A percentile compares a stretch with the other conserved stretches of the same genome.
Conservation (phyloP, 768 basidiomycete genomes). For the Trametes meyenii region DNA sequence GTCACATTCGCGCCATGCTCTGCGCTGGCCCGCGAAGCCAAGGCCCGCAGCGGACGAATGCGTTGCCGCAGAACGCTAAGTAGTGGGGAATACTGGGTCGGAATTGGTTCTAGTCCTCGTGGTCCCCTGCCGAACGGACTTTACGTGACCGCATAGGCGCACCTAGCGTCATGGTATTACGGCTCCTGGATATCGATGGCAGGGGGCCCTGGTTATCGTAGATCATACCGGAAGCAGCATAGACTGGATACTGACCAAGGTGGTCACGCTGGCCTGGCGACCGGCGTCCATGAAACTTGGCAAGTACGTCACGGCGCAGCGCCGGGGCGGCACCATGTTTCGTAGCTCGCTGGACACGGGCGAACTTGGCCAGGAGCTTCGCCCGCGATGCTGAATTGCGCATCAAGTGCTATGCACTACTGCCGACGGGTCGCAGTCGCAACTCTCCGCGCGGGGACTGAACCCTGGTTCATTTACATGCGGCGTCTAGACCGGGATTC, state of each 20-base stretch:
- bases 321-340: not conserved
- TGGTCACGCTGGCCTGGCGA: not conserved
- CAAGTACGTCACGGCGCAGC: not conserved
- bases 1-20: not conserved
- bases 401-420: no score
- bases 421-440: no score
- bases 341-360: no score
- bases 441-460: no score
- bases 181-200: not conserved
- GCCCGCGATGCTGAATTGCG: no score
- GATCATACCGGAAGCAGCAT: slow-evolving; percentile 1
- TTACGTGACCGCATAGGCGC: not conserved
- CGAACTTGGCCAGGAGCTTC: no score
- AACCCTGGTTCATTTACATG: no score
- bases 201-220: not conserved
- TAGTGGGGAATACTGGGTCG: no score
- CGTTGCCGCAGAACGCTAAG: not conserved
- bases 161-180: not conserved
- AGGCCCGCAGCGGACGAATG: not conserved
- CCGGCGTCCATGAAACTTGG: not conserved
- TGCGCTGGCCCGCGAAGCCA: not conserved
- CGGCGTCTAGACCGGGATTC: no score
- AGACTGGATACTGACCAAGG: not conserved
- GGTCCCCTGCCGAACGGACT: not conserved
- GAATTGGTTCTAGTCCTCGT: not conserved